A percentile compares a stretch with the other conserved stretches of the same genome.
These are phyloP conservation scores for Candida krabiensis DNA, from an alignment of 805 yeast genomes.

Conservation along the genomic window DNA sequence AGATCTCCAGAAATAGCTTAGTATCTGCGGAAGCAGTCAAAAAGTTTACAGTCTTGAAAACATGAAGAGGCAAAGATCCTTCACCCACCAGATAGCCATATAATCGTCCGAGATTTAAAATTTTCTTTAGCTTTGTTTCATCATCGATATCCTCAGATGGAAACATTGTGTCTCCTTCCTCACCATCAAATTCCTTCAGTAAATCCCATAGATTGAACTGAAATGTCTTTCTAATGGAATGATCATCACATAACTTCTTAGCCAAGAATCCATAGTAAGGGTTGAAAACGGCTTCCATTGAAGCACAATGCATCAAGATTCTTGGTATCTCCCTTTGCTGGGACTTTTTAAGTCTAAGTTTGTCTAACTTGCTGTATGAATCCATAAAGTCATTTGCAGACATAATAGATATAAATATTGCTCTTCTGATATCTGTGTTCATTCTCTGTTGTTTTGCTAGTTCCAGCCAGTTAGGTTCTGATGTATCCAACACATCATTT, in stretches of 20 bases:
- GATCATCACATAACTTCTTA: constrained; percentile 70
- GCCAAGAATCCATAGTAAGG: constrained; percentile 89
- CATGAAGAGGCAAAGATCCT: constrained; percentile 69
- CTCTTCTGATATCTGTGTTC: constrained; percentile 94
- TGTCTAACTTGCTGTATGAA: constrained; percentile 79
- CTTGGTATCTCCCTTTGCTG: constrained; percentile 88
- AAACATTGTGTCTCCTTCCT: constrained; percentile 28
- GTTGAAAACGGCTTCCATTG: constrained; percentile 78
- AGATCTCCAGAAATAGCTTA: constrained; percentile 68
- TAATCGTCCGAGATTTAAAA: constrained; percentile 75
- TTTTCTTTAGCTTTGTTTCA: constrained; percentile 54
- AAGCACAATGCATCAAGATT: constrained; percentile 82
- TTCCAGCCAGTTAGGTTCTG: constrained; percentile 86
- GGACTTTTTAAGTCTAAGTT: constrained; percentile 69
- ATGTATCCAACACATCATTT: constrained; percentile 61
- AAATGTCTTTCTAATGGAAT: constrained; percentile 74
- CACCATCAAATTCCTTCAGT: constrained; percentile 65
- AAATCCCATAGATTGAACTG: constrained; percentile 91
- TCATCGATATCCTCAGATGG: constrained; percentile 49
- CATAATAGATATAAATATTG: constrained; percentile 92
- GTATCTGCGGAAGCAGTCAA: constrained; percentile 62
- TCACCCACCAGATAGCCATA: constrained; percentile 77
- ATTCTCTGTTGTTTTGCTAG: constrained; percentile 84
- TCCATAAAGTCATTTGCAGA: constrained; percentile 91
- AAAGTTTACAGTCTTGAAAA: constrained; percentile 72